phyloP scores from a whole-genome alignment of 169 alveolate genomes.

The Perkinsus marinus region DNA sequence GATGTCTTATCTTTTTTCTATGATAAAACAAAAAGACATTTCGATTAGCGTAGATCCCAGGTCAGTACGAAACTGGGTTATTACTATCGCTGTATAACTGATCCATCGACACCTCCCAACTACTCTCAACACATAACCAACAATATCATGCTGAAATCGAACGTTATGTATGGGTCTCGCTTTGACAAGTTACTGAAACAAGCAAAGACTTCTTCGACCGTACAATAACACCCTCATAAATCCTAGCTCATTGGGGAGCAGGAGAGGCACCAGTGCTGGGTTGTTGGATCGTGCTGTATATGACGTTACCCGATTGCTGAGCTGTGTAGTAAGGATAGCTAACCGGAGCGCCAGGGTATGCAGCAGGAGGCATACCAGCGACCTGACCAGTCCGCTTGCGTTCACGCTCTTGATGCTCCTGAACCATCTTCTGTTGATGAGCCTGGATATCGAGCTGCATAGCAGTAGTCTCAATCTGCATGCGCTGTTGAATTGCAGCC shows the following conservation, averaged over 20 bases:
- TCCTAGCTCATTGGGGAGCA: neutral
- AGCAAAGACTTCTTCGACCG: neutral
- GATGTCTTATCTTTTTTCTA: no score
- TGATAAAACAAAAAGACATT: no score
- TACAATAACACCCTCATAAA: neutral
- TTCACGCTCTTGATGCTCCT: neutral
- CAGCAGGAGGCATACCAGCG: neutral
- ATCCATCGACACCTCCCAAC: neutral
- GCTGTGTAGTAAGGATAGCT: neutral
- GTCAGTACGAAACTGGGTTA: no score
- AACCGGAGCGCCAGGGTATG: neutral
- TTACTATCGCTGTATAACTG: no score
- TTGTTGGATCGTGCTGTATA: neutral
- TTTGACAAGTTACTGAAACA: neutral
- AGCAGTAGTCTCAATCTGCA: neutral
- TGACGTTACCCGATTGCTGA: neutral
- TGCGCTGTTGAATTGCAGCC: neutral
- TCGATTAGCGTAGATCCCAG: no score
- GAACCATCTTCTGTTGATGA: neutral
- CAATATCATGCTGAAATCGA: neutral
- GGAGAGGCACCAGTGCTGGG: neutral
- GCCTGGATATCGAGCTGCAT: neutral
- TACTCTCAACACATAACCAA: neutral
- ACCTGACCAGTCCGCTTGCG: neutral
- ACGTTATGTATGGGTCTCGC: neutral